Percentiles rank a stretch among this genome's conserved stretches.
Evolutionary conservation across 345 rosid species (phyloP).

Genomic region (Leavenworthia alabamica): DNA sequence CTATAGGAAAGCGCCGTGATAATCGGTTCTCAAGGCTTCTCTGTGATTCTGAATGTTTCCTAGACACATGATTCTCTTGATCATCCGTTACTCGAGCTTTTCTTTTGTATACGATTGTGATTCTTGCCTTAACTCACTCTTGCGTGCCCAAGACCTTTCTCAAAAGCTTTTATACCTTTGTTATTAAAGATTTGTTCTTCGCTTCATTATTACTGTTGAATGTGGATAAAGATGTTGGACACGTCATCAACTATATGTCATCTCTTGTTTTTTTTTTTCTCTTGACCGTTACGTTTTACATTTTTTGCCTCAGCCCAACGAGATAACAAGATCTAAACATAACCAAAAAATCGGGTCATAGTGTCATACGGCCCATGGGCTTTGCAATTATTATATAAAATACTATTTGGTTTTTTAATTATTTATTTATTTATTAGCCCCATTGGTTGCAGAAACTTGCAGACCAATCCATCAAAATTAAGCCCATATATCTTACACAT

Average conservation of each 20-base stretch:
- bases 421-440: no score
- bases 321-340: no score
- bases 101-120: not conserved
- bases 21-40: not conserved
- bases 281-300: no score
- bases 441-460: no score
- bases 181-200: not conserved
- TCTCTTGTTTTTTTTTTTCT: no score
- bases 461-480: conserved; percentile 29
- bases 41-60: not conserved
- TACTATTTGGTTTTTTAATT: no score
- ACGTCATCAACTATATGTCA: not conserved
- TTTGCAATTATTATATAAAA: no score
- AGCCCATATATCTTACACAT: conserved; percentile 70
- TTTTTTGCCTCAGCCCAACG: no score
- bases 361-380: no score
- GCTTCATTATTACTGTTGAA: not conserved
- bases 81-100: not conserved
- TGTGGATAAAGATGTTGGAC: not conserved
- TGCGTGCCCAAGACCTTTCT: not conserved
- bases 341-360: no score
- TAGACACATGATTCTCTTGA: conserved; percentile 21
- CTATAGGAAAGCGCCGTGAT: no score
- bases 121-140: conserved; percentile 1
- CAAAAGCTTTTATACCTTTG: not conserved